Evolutionary conservation across 257 asterid genomes (phyloP).

Genomic region (Solanum megistacrolobum): DNA sequence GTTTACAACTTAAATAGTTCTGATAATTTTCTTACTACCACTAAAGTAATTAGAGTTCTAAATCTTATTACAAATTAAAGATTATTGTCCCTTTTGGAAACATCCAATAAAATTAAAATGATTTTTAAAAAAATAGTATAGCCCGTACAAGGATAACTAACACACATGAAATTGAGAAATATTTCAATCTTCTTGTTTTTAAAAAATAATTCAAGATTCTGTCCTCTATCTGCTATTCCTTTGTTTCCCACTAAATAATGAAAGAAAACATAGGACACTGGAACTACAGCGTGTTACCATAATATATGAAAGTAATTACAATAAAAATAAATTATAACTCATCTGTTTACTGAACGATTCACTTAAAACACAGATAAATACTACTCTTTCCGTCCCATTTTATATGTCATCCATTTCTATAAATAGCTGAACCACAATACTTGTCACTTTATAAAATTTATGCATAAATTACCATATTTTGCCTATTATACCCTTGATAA

Average conservation of each 20-base stretch:
- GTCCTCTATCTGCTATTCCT: background rate
- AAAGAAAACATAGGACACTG: background rate
- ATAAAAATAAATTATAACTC: background rate
- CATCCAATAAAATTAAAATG: background rate
- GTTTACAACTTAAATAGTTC: background rate
- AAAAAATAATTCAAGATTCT: background rate
- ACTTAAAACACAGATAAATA: no score
- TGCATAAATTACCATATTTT: no score
- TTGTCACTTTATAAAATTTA: no score
- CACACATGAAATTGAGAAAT: background rate
- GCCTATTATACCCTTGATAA: no score
- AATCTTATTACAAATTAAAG: background rate
- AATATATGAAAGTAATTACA: background rate
- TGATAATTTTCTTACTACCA: background rate
- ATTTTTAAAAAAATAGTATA: background rate
- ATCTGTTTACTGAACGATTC: no score
- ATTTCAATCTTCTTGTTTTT: background rate
- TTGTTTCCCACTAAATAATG: background rate
- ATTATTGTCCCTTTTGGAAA: background rate
- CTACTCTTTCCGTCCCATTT: no score
- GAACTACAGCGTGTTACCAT: background rate
- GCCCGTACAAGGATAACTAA: background rate
- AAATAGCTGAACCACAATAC: no score
- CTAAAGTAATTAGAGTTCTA: background rate
- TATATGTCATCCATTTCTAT: no score